Evolutionary conservation across 2,329 filamentous ascomycete species (phyloP), one percentile per base, ranked within the genome.

Genomic region (Fusarium nygamai): DNA sequence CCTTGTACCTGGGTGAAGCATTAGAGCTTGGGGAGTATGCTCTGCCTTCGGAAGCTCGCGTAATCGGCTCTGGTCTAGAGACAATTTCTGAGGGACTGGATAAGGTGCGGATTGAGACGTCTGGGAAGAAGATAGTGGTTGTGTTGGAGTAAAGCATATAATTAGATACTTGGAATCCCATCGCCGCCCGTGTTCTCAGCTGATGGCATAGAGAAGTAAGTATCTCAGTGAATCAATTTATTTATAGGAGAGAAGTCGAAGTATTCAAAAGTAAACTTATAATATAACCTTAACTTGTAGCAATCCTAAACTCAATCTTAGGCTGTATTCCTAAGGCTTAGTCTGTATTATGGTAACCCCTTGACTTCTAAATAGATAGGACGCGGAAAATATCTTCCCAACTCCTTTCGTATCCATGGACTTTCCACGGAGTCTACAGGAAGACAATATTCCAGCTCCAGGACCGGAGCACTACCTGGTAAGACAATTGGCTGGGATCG

Each of bases 341-440:
- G 6, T 7, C n/a, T n/a, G n/a, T n/a, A n/a, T n/a, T n/a, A n/a
- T n/a, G n/a, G n/a, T n/a, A n/a, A n/a, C n/a, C n/a, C n/a, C n/a
- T n/a, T n/a, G n/a, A n/a, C n/a, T n/a, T n/a, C n/a, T n/a, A n/a
- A n/a, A n/a, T n/a, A 13, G 5, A 16, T 16, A 4, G 24, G 14
- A 33, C 7, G 13, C 0, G 4, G 19, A 22, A 11, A 22, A 31
- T 7, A 27, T 27, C 0, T 0, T 6, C 19, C 3, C 1, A 27
- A 2, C 3, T 27, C 8, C 22, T n/a, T n/a, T 24, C 12, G 0
- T 0, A 14, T 24, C 22, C 31, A 8, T 11, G 33, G 22, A 27
- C 3, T 16, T 20, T 36, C 19, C n/a, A 12, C 27, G n/a, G 31
- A 8, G 12, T 36, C 2, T 1, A 10, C 4, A 3, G 4, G 11